Evolutionary conservation across 306 rosid genomes (phyloP), one percentile per base, ranked within the genome.

Genomic region (Acacia crassicarpa): DNA sequence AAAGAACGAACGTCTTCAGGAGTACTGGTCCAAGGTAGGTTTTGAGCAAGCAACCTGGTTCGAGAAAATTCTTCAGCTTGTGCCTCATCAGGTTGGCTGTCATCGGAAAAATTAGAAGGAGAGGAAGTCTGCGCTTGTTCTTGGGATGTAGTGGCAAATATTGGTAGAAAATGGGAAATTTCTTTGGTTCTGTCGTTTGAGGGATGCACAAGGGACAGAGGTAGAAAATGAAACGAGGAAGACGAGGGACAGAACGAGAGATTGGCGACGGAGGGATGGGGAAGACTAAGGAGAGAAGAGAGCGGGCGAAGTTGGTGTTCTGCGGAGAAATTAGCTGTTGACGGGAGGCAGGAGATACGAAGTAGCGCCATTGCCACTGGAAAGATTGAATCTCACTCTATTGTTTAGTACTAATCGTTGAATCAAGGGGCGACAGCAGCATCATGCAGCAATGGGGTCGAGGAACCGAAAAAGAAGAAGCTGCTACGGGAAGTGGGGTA

Each of bases 21-120:
- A 23, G 98, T 95, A 79, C 89, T 84, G 46, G 83, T 67, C 99
- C 98, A 95, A 61, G 99, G 99, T 14, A 93, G 83, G 84, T 95
- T 95, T 89, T 89, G 96, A 58, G 97, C 99, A 69, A 93, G 85
- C 88, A 95, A 76, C 81, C 98, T 90, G 46, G 86, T 84, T 11
- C 49, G 78, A 32, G 90, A 89, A 32, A 88, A 81, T 30, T 86
- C 97, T 65, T 89, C 84, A 2, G 86, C 22, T 38, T 67, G 48
- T 67, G 48, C 33, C 46, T 83, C 82, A 9, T 81, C n/a, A 13
- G 58, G 81, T 22, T 69, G 71, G 72, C 22, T 40, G 49, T 80
- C 91, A 15, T 43, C 27, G 22, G 83, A 33, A 72, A 66, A 46
- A 72, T 62, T 49, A 13, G 76, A 53, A 4, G 79, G 48, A 59